Evolutionary conservation across 2,329 filamentous ascomycete genomes (phyloP).

Genomic region (Ophiocordyceps unilateralis): DNA sequence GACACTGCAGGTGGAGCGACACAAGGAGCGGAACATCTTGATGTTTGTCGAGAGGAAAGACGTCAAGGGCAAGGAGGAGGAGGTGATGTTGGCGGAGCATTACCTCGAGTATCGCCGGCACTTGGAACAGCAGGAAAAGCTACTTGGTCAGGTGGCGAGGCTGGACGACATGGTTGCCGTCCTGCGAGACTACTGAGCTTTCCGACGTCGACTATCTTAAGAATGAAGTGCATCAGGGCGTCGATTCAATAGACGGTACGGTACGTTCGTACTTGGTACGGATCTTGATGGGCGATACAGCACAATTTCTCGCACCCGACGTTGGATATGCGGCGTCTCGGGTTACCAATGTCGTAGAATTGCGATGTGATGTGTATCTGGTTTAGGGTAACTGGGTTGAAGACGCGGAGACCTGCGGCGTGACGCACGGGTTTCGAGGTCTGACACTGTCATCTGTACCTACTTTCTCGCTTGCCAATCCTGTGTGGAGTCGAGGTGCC

Average conservation of each 20-base stretch:
- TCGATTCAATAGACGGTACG: not conserved
- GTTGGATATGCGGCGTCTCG: too few species aligned
- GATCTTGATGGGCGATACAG: too few species aligned
- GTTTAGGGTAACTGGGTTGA: too few species aligned
- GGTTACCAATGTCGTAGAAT: too few species aligned
- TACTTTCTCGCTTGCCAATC: too few species aligned
- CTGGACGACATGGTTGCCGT: slow-evolving; percentile 75
- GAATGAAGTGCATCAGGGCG: not conserved
- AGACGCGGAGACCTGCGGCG: too few species aligned
- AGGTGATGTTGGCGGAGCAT: slow-evolving; percentile 60
- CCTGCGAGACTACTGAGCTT: slow-evolving; percentile 54
- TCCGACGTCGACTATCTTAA: too few species aligned
- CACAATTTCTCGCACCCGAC: too few species aligned
- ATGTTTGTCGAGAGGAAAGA: slow-evolving; percentile 73
- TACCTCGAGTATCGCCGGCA: slow-evolving; percentile 43
- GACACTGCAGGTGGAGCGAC: slow-evolving; percentile 59
- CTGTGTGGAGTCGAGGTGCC: too few species aligned
- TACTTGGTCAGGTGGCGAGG: slow-evolving; percentile 62
- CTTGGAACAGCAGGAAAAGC: slow-evolving; percentile 49
- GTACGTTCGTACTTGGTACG: not conserved
- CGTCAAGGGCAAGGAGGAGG: slow-evolving; percentile 68
- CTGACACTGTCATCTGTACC: too few species aligned
- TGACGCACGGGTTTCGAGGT: too few species aligned
- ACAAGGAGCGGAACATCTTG: slow-evolving; percentile 54
- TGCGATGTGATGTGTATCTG: too few species aligned